phyloP scores from a whole-genome alignment of 768 basidiomycete species.

The Lactarius indigo region DNA sequence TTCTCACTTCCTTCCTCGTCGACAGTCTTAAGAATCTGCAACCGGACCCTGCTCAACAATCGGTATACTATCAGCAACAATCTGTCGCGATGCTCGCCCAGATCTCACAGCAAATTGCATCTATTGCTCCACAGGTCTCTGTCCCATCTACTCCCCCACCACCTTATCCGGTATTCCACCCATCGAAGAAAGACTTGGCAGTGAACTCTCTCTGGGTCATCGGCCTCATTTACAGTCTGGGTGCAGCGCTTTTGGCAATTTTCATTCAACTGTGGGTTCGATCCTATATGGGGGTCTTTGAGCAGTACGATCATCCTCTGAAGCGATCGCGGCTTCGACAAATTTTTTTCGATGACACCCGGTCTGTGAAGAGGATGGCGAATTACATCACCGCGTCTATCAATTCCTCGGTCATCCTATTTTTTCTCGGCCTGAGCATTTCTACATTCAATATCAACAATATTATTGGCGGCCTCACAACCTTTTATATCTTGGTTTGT shows the following conservation, averaged over 20 bases:
- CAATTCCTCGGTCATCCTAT: too few relatives aligned
- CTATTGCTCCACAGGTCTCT: background rate
- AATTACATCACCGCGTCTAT: too few relatives aligned
- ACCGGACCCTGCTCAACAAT: background rate
- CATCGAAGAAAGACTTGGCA: background rate
- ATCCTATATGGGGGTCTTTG: background rate
- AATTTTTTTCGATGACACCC: background rate
- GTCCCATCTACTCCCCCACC: background rate
- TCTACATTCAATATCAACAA: too few relatives aligned
- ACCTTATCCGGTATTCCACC: background rate
- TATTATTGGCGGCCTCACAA: too few relatives aligned
- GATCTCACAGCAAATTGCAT: constrained; percentile 7
- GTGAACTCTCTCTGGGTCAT: background rate
- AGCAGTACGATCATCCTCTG: background rate
- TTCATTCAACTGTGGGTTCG: constrained; percentile 10
- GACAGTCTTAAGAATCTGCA: background rate
- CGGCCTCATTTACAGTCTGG: constrained; percentile 5
- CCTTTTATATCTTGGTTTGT: too few relatives aligned
- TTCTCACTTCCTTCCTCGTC: constrained; percentile 2
- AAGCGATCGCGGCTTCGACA: background rate
- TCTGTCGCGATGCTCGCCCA: background rate
- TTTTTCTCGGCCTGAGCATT: constrained; percentile 8
- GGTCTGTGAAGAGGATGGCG: too few relatives aligned
- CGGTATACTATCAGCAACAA: background rate
- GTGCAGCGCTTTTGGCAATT: background rate